Conservation (phyloP, 768 basidiomycete genomes). For the Coprinopsis cinerea region DNA sequence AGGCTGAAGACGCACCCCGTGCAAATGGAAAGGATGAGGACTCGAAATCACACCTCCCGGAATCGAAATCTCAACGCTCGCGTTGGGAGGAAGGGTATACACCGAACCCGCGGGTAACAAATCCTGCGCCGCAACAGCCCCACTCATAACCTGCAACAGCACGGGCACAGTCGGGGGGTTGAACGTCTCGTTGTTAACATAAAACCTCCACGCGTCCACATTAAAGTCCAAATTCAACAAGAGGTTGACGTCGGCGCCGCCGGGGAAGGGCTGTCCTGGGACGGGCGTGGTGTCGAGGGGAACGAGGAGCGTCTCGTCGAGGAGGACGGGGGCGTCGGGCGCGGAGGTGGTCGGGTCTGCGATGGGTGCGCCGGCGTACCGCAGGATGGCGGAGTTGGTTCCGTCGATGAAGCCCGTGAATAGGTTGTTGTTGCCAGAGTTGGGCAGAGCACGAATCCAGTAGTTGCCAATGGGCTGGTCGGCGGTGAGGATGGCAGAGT, state of each 20-base stretch:
- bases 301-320: constrained; percentile 20
- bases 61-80: constrained; percentile 17
- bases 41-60: constrained; percentile 24
- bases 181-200: constrained; percentile 13
- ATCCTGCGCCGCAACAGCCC: constrained; percentile 24
- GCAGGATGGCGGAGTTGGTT: constrained; percentile 39
- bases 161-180: constrained; percentile 34
- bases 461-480: constrained; percentile 39
- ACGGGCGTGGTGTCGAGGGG: constrained; percentile 16
- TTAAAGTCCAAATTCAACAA: constrained; percentile 16
- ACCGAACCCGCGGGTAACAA: constrained; percentile 27
- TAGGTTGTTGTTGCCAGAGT: constrained; percentile 13
- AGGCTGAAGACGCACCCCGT: constrained; percentile 30
- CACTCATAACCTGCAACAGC: constrained; percentile 40
- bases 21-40: constrained; percentile 41
- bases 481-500: constrained; percentile 33
- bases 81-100: constrained; percentile 28
- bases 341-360: constrained; percentile 20
- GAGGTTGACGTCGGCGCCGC: constrained; percentile 19
- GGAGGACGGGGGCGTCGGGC: constrained; percentile 4
- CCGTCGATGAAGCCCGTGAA: constrained; percentile 22
- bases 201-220: constrained; percentile 7
- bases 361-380: constrained; percentile 32
- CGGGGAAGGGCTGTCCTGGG: constrained; percentile 18
- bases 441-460: constrained; percentile 30